Evolutionary conservation across 495 filamentous ascomycete species (phyloP), one percentile per base, ranked within the genome.

Genomic region (Hyaloscypha hepaticicola): DNA sequence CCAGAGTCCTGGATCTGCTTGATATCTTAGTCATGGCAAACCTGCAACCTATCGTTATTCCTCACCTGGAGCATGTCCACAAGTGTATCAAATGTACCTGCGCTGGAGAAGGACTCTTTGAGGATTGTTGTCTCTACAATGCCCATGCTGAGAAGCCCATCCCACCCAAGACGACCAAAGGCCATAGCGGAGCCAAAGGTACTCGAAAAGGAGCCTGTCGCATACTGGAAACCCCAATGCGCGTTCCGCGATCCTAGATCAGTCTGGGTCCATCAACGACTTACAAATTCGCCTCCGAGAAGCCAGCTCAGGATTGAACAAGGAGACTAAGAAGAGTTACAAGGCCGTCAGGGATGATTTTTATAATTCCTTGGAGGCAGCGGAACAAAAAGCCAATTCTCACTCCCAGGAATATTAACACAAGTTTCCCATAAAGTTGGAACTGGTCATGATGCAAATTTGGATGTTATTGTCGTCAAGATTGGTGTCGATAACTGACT

Each of bases 161-260:
- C 48, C 63, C 41, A 52, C 55, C 55, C 9, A 65, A 60, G 45
- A 22, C 56, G 9, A 16, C 27, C n/a, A 60, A 65, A 65, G n/a
- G 19, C 38, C 28, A 21, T 45, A 25, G 22, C 38, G 8, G 38
- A 41, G 12, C 38, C 28, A 25, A 45, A 48, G 19, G 55, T 34
- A 38, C 19, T 59, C 21, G 26, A 65, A 19, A 65, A 60, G 63
- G 53, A 59, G 41, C 26, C 26, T 14, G 27, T 48, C 1, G 51
- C 49, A 56, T 56, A 41, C 26, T 67, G 65, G 65, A 67, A 67
- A 41, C 59, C 59, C 22, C 65, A 67, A 62, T 62, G 59, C 41
- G 58, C 50, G 3, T 67, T 67, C 29, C 34, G 65, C 19, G 59
- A 59, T 11, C n/a, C 26, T 63, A 38, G 63, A 63, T 31, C 65